A percentile compares a stretch with the other conserved stretches of the same genome.
These are phyloP conservation scores for Pseudogymnoascus pannorum DNA, from an alignment of 2,329 filamentous ascomycete species.

Conservation along the genomic window DNA sequence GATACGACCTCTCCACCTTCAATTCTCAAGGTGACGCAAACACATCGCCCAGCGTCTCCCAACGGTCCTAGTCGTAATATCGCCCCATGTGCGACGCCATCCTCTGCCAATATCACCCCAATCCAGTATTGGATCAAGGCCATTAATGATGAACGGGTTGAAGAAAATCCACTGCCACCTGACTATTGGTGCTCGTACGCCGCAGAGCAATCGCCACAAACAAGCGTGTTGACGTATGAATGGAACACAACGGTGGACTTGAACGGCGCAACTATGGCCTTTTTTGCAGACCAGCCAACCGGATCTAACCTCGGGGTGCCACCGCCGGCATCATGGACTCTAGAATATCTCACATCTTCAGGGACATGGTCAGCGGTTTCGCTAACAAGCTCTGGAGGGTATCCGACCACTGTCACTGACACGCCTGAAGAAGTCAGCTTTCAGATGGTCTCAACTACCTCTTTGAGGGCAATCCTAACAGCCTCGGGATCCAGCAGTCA, in stretches of 20 bases:
- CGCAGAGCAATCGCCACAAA: conserved; percentile 26
- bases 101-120: conserved; percentile 23
- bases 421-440: conserved; percentile 27
- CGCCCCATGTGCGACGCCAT: conserved; percentile 24
- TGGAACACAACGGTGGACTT: conserved; percentile 20
- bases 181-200: conserved; percentile 34
- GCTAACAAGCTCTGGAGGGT: conserved; percentile 20
- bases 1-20: conserved; percentile 20
- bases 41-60: conserved; percentile 20
- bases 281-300: not conserved
- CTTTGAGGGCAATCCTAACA: not conserved
- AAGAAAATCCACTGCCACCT: conserved; percentile 29
- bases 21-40: conserved; percentile 29
- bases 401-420: conserved; percentile 24
- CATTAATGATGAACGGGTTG: conserved; percentile 29
- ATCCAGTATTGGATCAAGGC: conserved; percentile 34
- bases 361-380: conserved; percentile 18
- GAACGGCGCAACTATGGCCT: not conserved
- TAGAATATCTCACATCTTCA: not conserved
- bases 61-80: conserved; percentile 29
- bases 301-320: not conserved
- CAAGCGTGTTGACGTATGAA: conserved; percentile 27
- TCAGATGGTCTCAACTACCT: conserved; percentile 22
- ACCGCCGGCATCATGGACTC: not conserved
- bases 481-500: not conserved